Evolutionary conservation across 257 asterid species (phyloP), one percentile per base, ranked within the genome.

Genomic region (Solanum virginianum): DNA sequence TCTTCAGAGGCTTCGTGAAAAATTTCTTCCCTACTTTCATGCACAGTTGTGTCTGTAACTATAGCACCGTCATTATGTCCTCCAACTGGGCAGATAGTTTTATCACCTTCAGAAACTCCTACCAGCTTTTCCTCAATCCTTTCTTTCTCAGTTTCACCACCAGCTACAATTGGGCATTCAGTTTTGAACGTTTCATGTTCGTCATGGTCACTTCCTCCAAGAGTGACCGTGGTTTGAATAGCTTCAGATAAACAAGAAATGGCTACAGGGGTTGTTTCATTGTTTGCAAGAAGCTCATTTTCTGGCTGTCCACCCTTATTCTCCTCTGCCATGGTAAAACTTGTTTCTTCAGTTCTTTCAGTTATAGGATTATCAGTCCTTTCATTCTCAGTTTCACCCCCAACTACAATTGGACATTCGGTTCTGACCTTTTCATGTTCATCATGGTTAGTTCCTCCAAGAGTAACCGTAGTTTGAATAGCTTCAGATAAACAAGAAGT

Each of bases 131-230:
- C 90, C 69, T 16, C 82, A 5, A 81, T 51, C 83, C 79, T 88
- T 80, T 68, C 91, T 87, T 84, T 85, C 60, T 24, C 86, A 17
- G 80, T 87, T 82, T 69, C 91, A 80, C 53, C 86, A 59, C 75
- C 85, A 81, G 87, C 83, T 59, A 54, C 83, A 39, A 68, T 86
- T 55, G 70, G 86, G 51, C 29, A 39, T 77, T 51, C 82, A 20
- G 29, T 43, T 39, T 82, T 60, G 60, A 85, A 51, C 72, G 84
- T 84, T 60, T 82, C 91, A 70, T 81, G 91, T 84, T 84, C 47
- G 2, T 17, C 84, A 51, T 60, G 83, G 57, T 85, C 88, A 68
- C 80, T 83, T 90, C 85, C 89, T 69, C 86, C 83, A 11, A 88
- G 39, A 84, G 7, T 85, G 41, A 11, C 59, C 11, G 80, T 36